phyloP scores from a whole-genome alignment of 2,329 filamentous ascomycete genomes.

The Dendrostoma leiphaemia region DNA sequence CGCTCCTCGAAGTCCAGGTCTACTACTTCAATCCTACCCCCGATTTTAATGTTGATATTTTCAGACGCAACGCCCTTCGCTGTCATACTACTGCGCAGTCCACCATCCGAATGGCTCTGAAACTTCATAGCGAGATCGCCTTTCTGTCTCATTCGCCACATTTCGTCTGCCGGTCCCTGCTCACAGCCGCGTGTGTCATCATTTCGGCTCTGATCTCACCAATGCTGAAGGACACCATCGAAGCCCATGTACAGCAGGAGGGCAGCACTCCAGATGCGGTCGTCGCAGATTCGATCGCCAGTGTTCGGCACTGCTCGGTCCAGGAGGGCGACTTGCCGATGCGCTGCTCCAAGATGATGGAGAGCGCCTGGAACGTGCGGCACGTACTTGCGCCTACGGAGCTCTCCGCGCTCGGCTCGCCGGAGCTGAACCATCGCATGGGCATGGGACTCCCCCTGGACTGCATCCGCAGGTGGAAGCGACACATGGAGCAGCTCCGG shows the following conservation, averaged over 20 bases:
- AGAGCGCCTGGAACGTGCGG: slow-evolving; percentile 46
- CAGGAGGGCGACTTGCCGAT: slow-evolving; percentile 48
- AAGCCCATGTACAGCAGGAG: slow-evolving; percentile 26
- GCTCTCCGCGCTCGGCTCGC: slow-evolving; percentile 33
- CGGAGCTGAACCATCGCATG: slow-evolving; percentile 43
- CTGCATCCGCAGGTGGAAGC: slow-evolving; percentile 47
- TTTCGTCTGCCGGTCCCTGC: slow-evolving; percentile 45
- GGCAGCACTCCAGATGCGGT: slow-evolving; percentile 13
- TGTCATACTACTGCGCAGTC: slow-evolving; percentile 47
- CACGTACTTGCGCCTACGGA: slow-evolving; percentile 37
- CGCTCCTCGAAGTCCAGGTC: slow-evolving; percentile 51
- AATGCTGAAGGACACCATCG: slow-evolving; percentile 34
- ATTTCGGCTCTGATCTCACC: slow-evolving; percentile 45
- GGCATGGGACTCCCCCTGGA: slow-evolving; percentile 49
- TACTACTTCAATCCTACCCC: slow-evolving; percentile 50
- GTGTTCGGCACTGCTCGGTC: slow-evolving; percentile 42
- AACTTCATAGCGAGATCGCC: slow-evolving; percentile 37
- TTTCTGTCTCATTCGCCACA: slow-evolving; percentile 48
- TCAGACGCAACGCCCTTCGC: slow-evolving; percentile 44
- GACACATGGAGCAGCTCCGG: slow-evolving; percentile 37
- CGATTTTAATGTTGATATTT: slow-evolving; percentile 34
- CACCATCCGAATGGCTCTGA: slow-evolving; percentile 40
- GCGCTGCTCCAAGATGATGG: slow-evolving; percentile 44
- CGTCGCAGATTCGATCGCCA: slow-evolving; percentile 28
- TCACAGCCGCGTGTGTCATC: slow-evolving; percentile 45